Evolutionary conservation across 176 grass and related monocot genomes (phyloP).

Genomic region (Themeda triandra): DNA sequence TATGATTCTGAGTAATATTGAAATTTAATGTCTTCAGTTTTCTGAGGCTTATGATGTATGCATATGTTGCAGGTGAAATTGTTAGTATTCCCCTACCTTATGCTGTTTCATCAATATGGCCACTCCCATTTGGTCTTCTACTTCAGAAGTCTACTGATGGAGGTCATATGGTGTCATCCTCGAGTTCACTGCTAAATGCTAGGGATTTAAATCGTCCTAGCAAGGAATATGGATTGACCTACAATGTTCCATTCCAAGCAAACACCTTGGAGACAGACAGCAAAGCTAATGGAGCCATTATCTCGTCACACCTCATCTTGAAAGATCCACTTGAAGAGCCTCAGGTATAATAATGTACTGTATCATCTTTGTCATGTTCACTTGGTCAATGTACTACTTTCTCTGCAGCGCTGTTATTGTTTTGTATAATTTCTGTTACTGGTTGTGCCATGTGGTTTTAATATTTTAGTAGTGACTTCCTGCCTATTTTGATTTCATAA

Average conservation of each 20-base stretch:
- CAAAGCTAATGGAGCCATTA: conserved; percentile 55
- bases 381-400: not conserved
- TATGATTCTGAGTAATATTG: not conserved
- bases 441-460: not conserved
- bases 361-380: conserved; percentile 4
- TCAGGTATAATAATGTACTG: conserved; percentile 55
- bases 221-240: conserved; percentile 73
- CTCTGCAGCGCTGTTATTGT: not conserved
- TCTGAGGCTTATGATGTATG: conserved; percentile 13
- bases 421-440: conserved; percentile 6
- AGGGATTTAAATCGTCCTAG: conserved; percentile 67
- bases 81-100: conserved; percentile 71
- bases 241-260: conserved; percentile 37
- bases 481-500: conserved; percentile 20
- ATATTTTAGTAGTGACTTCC: conserved; percentile 1
- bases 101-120: conserved; percentile 84
- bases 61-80: conserved; percentile 65
- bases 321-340: conserved; percentile 93
- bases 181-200: conserved; percentile 56
- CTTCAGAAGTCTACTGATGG: conserved; percentile 82
- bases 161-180: conserved; percentile 56
- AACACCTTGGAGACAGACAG: conserved; percentile 41
- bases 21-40: conserved; percentile 6
- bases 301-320: conserved; percentile 79
- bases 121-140: conserved; percentile 78